Evolutionary conservation across 73 alveolate genomes (phyloP).

Genomic region (Paramecium sonneborni): DNA sequence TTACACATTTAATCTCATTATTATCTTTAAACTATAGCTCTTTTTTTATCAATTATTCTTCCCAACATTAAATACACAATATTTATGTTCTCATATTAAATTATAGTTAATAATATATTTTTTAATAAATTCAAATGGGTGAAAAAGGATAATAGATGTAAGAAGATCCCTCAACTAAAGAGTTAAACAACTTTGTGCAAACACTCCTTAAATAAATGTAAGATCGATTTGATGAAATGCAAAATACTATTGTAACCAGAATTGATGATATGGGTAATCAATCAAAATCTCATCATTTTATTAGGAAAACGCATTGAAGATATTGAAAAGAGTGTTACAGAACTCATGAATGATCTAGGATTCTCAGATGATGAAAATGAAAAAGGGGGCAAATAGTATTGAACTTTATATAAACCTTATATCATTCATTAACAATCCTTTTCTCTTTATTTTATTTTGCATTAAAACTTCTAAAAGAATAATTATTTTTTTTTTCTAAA

Average conservation of each 20-base stretch:
- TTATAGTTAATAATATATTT: neutral
- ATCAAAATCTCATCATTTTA: neutral
- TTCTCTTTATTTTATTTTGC: neutral
- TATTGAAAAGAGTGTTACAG: conserved; percentile 64
- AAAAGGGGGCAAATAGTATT: neutral
- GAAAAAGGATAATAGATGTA: neutral
- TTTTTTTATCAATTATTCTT: neutral
- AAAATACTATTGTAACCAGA: conserved; percentile 52
- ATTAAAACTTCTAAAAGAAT: too few relatives aligned
- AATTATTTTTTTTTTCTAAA: too few relatives aligned
- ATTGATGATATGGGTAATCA: conserved; percentile 68
- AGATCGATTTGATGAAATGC: conserved; percentile 70
- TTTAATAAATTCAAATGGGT: neutral
- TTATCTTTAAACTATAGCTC: neutral
- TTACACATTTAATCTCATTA: neutral
- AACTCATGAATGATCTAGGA: conserved; percentile 67
- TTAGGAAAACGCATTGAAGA: conserved; percentile 65
- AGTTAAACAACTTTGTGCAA: conserved; percentile 59
- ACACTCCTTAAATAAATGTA: conserved; percentile 60
- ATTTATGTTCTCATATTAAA: neutral
- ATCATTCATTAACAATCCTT: neutral
- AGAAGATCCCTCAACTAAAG: conserved; percentile 67
- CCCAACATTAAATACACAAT: neutral
- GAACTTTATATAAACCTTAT: neutral
- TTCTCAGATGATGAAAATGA: conserved; percentile 60